These are phyloP conservation scores for Elongisporangium senticosum DNA, from an alignment of 352 stramenopile species.

Conservation along the genomic window DNA sequence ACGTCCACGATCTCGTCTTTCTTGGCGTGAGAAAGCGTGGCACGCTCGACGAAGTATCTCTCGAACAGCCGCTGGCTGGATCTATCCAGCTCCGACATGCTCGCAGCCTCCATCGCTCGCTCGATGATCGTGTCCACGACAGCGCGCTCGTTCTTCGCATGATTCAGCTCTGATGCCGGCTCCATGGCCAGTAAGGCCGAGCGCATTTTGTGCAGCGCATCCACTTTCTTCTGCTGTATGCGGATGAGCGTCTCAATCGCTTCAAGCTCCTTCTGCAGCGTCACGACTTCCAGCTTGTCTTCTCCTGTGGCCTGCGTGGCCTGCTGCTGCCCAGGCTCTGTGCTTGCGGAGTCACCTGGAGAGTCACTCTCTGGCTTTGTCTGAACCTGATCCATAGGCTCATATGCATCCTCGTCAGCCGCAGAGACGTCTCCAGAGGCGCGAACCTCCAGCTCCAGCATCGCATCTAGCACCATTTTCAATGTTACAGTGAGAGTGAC, in stretches of 20 bases:
- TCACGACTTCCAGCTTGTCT: slow-evolving; percentile 2
- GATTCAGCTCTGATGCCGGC: slow-evolving; percentile 1
- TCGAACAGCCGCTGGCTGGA: slow-evolving; percentile 19
- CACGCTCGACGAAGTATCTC: slow-evolving; percentile 35
- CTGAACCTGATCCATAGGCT: neutral
- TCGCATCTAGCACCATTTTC: neutral
- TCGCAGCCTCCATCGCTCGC: slow-evolving; percentile 13
- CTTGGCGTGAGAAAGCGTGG: neutral
- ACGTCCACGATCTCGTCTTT: slow-evolving; percentile 23
- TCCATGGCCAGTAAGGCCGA: slow-evolving; percentile 2
- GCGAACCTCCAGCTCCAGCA: neutral
- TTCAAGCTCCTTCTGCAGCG: slow-evolving; percentile 23
- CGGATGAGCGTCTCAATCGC: slow-evolving; percentile 33
- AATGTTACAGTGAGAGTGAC: neutral
- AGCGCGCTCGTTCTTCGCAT: neutral
- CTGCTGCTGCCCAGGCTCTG: neutral
- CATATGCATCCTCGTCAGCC: neutral
- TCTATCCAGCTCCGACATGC: slow-evolving; percentile 1
- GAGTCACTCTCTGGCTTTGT: neutral
- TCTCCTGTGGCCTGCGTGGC: neutral
- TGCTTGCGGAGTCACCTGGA: neutral
- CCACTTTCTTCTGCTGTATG: slow-evolving; percentile 36
- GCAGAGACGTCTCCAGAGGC: neutral
- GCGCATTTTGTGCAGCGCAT: slow-evolving; percentile 24
- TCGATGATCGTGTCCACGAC: slow-evolving; percentile 12